Conservation (phyloP, 192 early-diverging fungal species). For the Cladochytrium replicatum region DNA sequence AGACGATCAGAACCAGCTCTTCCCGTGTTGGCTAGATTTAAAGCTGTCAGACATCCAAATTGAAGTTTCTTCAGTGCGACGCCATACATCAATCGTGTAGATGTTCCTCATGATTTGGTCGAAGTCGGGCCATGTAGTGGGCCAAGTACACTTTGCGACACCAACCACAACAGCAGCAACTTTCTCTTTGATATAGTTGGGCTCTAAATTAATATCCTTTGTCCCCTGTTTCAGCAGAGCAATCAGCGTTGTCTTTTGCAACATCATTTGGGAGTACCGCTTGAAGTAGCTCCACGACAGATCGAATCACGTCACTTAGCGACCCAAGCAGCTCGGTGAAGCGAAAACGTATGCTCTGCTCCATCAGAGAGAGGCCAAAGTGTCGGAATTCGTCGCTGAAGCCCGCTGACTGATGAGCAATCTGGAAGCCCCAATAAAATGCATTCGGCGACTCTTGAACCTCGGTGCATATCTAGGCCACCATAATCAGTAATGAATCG, state of each 20-base stretch:
- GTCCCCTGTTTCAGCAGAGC: background rate
- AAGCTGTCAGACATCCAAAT: background rate
- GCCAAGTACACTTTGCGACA: constrained; percentile 53
- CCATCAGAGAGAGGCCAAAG: background rate
- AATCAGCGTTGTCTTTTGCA: background rate
- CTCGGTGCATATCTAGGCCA: background rate
- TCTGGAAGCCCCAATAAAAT: background rate
- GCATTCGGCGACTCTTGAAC: background rate
- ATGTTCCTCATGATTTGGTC: constrained; percentile 34
- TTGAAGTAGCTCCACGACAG: background rate
- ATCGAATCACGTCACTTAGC: background rate
- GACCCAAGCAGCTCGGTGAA: background rate
- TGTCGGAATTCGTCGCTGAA: background rate
- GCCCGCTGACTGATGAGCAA: background rate
- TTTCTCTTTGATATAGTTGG: constrained; percentile 49
- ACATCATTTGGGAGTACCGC: background rate
- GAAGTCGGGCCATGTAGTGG: constrained; percentile 47
- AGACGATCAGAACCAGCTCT: constrained; percentile 46
- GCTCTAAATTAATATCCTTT: constrained; percentile 7
- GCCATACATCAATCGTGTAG: constrained; percentile 28
- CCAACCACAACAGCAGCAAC: constrained; percentile 45
- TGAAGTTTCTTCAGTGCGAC: constrained; percentile 1
- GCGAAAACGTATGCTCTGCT: background rate
- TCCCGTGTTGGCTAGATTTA: constrained; percentile 29
- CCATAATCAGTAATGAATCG: background rate